These are phyloP conservation scores for Spathaspora hagerdaliae DNA, from an alignment of 805 yeast genomes.

Conservation along the genomic window DNA sequence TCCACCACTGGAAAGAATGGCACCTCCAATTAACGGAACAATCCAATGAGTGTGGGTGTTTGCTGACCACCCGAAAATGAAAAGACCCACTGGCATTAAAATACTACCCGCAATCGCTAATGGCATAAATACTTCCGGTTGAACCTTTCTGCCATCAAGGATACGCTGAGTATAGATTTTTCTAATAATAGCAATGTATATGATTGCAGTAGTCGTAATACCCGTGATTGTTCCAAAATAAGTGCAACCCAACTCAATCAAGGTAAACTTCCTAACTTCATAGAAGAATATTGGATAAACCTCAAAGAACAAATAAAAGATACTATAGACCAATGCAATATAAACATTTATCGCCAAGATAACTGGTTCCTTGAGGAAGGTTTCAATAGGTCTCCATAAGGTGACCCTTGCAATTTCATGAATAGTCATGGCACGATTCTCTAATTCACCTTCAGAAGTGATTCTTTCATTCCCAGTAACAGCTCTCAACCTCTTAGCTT, in stretches of 20 bases:
- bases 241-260: conserved; percentile 45
- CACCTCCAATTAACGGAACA: conserved; percentile 40
- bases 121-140: conserved; percentile 39
- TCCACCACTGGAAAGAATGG: conserved; percentile 34
- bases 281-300: conserved; percentile 46
- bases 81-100: conserved; percentile 36
- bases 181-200: conserved; percentile 23
- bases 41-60: conserved; percentile 43
- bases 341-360: conserved; percentile 51
- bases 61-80: conserved; percentile 49
- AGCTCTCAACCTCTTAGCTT: conserved; percentile 44
- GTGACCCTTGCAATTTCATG: conserved; percentile 22
- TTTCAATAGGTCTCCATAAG: conserved; percentile 48
- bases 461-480: conserved; percentile 46
- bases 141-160: conserved; percentile 19
- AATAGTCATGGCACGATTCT: conserved; percentile 16
- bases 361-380: conserved; percentile 51
- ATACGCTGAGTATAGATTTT: conserved; percentile 16
- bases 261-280: conserved; percentile 43
- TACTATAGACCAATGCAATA: conserved; percentile 50
- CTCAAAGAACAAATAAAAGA: conserved; percentile 55
- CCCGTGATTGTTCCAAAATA: conserved; percentile 49
- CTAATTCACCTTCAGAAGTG: conserved; percentile 35
- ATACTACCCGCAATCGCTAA: conserved; percentile 32
- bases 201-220: conserved; percentile 31